Evolutionary conservation across 2,329 filamentous ascomycete genomes (phyloP), one percentile per base, ranked within the genome.

Genomic region (Fusarium torreyae): DNA sequence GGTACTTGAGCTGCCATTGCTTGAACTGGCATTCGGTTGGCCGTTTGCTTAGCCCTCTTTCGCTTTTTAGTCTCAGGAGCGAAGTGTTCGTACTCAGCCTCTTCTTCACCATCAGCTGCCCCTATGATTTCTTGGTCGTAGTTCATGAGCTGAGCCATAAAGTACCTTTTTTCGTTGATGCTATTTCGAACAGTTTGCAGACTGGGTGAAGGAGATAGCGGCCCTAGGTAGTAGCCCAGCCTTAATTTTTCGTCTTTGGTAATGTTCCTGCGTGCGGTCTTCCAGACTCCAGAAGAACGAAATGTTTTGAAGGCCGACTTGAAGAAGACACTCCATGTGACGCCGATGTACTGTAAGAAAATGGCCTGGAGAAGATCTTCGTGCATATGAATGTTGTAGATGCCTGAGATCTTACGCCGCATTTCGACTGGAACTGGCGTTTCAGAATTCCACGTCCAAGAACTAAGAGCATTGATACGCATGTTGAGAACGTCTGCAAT

Each of bases 401-500:
- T 76, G 1, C 84, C 84, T 15, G 77, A 85, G 28, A 87, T 81
- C 58, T 85, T 82, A n/a, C 83, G 80, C 15, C 80, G 80, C 73
- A 83, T 81, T 65, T 83, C 77, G 1, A 86, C 72, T 0, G 74
- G 73, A 1, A 86, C 79, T 5, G 78, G 77, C 0, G 77, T 69
- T 1, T 80, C 80, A 0, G 74, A 61, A 31, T 63, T 76, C 85
- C 85, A 87, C 0, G 79, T 77, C 85, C 85, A 87, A 5, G 76
- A 76, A 5, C 80, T 75, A 2, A 87, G 71, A 1, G 80, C 77
- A 4, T 80, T 74, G 7, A 86, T 77, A 15, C 84, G 80, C 80
- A 87, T 85, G 64, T 87, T 86, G 50, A 87, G 78, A 3, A 87
- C 84, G 57, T 87, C 85, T 1, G 82, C 81, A 15, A 87, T 81